Evolutionary conservation across 2,329 filamentous ascomycete genomes (phyloP), one percentile per base, ranked within the genome.

Genomic region (Chaetomiaceae sp.): DNA sequence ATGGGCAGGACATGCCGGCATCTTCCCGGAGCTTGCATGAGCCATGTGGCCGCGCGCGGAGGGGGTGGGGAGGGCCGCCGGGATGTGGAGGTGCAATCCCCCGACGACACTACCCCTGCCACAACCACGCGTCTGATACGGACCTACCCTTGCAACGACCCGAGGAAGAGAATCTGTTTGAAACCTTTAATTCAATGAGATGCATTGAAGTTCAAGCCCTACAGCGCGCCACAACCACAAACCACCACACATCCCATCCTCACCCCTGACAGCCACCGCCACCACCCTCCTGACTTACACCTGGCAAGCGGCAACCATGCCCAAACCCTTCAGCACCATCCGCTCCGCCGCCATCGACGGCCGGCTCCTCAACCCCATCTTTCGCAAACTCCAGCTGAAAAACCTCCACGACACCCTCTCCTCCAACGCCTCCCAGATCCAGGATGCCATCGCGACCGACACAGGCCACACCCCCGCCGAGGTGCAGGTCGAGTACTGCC

Each of bases 321-420:
- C 48, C 22, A 44, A 33, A 8, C 39, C 31, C 9, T 51, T 51
- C 48, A 38, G 39, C 48, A 44, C 37, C 3, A 29, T 51, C 17
- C 11, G 48, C n/a, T 44, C 48, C 14, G 48, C 48, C 34, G 42
- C 49, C 49, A 34, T 51, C 4, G 49, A 45, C 49, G 49, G 42
- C 42, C 22, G 49, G 42, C 23, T 19, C 11, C 49, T 51, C 3
- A 51, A 51, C 19, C 33, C 42, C 23, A 45, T 51, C 25, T 45
- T 46, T 34, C 49, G 49, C 33, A 45, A 46, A 9, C 15, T 11
- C 12, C 49, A 51, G 19, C 49, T 51, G 3, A 45, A 46, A 14
- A 33, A 51, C 11, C 23, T 51, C 11, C 49, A 51, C 9, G 49
- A 51, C 8, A n/a, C 11, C 3, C 40, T 51, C 14, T 33, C 25